phyloP scores from a whole-genome alignment of 345 rosid genomes.

The Pseudoturritis turrita region DNA sequence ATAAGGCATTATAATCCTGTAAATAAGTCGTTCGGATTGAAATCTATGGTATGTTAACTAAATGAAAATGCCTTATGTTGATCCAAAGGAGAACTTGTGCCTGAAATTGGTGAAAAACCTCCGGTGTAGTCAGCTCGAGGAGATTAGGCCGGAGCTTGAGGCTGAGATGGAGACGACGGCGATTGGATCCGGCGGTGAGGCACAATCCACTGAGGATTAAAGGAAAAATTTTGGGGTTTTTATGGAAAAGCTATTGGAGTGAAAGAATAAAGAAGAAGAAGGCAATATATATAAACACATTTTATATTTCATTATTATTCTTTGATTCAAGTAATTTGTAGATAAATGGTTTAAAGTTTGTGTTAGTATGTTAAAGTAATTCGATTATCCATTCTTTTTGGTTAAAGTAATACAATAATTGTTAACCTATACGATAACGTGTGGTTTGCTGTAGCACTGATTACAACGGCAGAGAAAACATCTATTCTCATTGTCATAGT shows the following conservation, averaged over 20 bases:
- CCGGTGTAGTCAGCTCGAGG: constrained; percentile 73
- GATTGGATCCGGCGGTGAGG: constrained; percentile 37
- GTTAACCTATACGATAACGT: too few species aligned
- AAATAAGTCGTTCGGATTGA: too few species aligned
- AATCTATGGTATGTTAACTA: too few species aligned
- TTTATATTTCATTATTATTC: not conserved
- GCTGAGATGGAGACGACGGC: constrained; percentile 26
- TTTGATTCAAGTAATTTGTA: constrained; percentile 21
- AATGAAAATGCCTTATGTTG: too few species aligned
- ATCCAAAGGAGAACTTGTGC: too few species aligned
- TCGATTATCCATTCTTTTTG: not conserved
- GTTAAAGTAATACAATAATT: not conserved
- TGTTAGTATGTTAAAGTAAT: not conserved
- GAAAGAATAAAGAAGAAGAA: not conserved
- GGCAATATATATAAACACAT: not conserved
- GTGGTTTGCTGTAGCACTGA: too few species aligned
- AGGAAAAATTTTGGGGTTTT: not conserved
- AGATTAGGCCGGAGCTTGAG: constrained; percentile 57
- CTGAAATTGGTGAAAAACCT: too few species aligned
- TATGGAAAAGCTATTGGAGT: not conserved
- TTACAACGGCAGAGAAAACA: too few species aligned
- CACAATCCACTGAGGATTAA: constrained; percentile 32
- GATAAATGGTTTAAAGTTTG: not conserved
- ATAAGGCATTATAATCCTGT: too few species aligned
- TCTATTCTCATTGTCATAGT: too few species aligned